phyloP scores from a whole-genome alignment of 2,329 filamentous ascomycete genomes.

The Leptographium wingfieldii region DNA sequence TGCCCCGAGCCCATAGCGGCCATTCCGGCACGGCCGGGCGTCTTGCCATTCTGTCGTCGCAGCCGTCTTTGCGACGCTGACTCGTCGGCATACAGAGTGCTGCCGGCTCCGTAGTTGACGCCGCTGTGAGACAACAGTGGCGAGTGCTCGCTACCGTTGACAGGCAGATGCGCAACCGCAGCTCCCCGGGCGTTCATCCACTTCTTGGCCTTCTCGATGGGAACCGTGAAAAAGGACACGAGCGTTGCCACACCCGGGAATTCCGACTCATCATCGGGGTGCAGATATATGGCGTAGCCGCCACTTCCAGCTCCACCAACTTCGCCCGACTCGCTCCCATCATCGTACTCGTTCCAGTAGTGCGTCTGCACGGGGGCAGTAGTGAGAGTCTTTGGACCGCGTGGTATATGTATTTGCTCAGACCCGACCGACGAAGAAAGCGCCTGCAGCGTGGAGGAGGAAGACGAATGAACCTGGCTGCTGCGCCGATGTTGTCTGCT shows the following conservation, averaged over 20 bases:
- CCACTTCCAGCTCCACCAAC: conserved; percentile 41
- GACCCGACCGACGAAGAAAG: conserved; percentile 11
- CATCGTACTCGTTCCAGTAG: conserved; percentile 84
- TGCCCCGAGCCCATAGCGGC: background rate
- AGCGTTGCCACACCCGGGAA: conserved; percentile 55
- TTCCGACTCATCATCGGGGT: conserved; percentile 48
- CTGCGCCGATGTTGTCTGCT: conserved; percentile 4
- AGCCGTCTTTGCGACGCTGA: background rate
- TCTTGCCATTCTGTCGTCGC: background rate
- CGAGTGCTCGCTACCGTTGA: conserved; percentile 13
- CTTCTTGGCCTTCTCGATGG: conserved; percentile 36
- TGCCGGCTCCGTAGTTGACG: conserved; percentile 10
- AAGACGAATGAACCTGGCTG: conserved; percentile 11
- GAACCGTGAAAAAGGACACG: conserved; percentile 34
- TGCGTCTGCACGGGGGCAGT: conserved; percentile 20
- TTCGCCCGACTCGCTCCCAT: conserved; percentile 57
- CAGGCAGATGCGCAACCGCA: background rate
- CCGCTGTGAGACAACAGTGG: conserved; percentile 16
- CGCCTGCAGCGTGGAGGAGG: conserved; percentile 12
- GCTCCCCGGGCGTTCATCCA: conserved; percentile 29
- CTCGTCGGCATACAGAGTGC: background rate
- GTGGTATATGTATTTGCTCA: background rate
- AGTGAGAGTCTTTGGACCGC: conserved; percentile 1
- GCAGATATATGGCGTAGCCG: conserved; percentile 61
- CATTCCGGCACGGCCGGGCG: conserved; percentile 1